A percentile compares a stretch with the other conserved stretches of the same genome.
phyloP scores from a whole-genome alignment of 441 rosid genomes.

The Aleurites moluccanus region DNA sequence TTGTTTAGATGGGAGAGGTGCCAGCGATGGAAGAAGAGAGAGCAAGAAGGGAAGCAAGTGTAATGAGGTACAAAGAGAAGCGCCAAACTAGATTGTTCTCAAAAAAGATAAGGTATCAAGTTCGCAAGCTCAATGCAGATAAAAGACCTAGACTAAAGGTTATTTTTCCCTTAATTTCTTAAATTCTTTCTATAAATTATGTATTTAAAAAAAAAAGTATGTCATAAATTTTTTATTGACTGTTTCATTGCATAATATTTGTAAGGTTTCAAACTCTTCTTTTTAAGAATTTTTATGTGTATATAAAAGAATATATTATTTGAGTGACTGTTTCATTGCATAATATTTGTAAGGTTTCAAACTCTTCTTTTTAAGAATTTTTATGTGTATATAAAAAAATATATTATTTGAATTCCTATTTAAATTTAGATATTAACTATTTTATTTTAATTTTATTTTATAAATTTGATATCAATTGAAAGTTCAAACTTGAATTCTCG shows the following conservation, averaged over 20 bases:
- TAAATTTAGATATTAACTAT: not conserved
- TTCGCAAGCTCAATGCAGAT: slow-evolving; percentile 81
- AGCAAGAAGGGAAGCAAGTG: slow-evolving; percentile 75
- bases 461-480: too few relatives aligned
- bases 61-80: slow-evolving; percentile 74
- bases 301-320: not conserved
- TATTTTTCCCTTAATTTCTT: not conserved
- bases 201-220: too few relatives aligned
- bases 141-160: slow-evolving; percentile 84
- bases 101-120: slow-evolving; percentile 84
- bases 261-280: not conserved
- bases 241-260: too few relatives aligned
- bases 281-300: not conserved
- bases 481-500: too few relatives aligned
- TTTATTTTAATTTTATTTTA: not conserved
- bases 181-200: not conserved
- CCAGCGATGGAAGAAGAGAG: slow-evolving; percentile 67
- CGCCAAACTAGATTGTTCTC: slow-evolving; percentile 71
- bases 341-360: too few relatives aligned
- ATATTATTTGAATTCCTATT: too few relatives aligned
- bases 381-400: not conserved
- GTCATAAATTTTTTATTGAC: not conserved
- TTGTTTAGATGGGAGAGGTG: slow-evolving; percentile 60
- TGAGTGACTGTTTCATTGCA: too few relatives aligned
- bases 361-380: not conserved